Evolutionary conservation across 345 rosid genomes (phyloP).

Genomic region (Gossypium bickii): DNA sequence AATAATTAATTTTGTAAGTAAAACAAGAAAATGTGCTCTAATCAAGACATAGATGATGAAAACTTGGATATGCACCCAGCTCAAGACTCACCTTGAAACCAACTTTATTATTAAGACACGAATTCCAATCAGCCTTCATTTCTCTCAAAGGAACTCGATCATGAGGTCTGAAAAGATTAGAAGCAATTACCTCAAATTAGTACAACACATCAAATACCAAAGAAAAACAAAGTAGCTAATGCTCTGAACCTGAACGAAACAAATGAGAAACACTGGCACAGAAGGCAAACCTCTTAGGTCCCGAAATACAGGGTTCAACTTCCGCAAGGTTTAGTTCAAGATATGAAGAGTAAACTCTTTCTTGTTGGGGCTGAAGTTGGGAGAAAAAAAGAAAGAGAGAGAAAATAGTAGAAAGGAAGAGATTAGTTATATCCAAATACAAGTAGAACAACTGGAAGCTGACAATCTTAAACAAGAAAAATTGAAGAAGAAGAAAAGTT

Average conservation of each 20-base stretch:
- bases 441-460: not conserved
- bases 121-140: constrained; percentile 99
- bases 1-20: not conserved
- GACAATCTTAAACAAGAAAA: not conserved
- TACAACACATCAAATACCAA: not conserved
- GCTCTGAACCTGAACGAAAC: not conserved
- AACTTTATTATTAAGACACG: constrained; percentile 81
- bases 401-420: not conserved
- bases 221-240: not conserved
- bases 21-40: not conserved
- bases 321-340: constrained; percentile 67
- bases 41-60: not conserved
- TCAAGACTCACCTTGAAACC: constrained; percentile 75
- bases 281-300: constrained; percentile 78
- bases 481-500: not conserved
- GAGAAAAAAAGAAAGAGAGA: not conserved
- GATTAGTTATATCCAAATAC: not conserved
- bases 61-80: constrained; percentile 1
- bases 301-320: constrained; percentile 95
- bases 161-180: constrained; percentile 68
- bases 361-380: constrained; percentile 67
- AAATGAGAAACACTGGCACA: not conserved
- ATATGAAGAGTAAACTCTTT: constrained; percentile 77
- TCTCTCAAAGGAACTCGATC: constrained; percentile 88
- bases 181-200: not conserved